Evolutionary conservation across 2,329 filamentous ascomycete species (phyloP), one percentile per base, ranked within the genome.

Genomic region (Xylariaceae sp.): DNA sequence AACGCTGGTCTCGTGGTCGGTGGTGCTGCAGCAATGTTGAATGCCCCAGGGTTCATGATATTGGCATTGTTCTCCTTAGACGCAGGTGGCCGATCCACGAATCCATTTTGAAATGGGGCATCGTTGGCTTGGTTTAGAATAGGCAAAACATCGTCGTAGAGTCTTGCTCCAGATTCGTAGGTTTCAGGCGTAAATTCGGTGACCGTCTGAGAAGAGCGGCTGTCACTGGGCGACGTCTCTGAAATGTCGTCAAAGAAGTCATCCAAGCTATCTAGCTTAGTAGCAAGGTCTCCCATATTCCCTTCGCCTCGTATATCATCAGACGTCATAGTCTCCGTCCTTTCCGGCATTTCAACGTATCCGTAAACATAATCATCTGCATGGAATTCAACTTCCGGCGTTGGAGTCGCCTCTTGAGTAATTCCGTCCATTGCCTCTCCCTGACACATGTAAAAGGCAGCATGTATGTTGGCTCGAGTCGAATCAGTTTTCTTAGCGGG

Each of bases 391-490:
- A 99, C 85, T 45, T 96, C 91, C 1, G 90, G 87, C 0, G 90
- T 94, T 3, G 85, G 81, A 0, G 83, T 80, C 3, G 83, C 77
- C 53, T 88, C 82, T 6, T 79, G 74, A 34, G 75, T 66, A 8
- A 75, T 74, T 12, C 81, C 81, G 60, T 85, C 79, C 29, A 74
- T 74, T 50, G 81, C 78, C 3, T 81, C 78, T 58, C 83, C 87
- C 51, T 89, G 87, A 66, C 91, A 96, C 60, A 91, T 95, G 71
- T 96, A 96, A 71, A 96, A 97, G 0, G 94, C 91, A 0, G 91
- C 90, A 69, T 97, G 92, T 2, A 99, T 94, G 64, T 99, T 99
- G 55, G 86, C 83, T 54, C 94, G 82, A 3, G 94, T 97, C 35
- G 85, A 83, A 51, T 87, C 86, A 0, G 91, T 94, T 73, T 96